Evolutionary conservation across 2,329 filamentous ascomycete species (phyloP).

Genomic region (Cyphellophora europaea): DNA sequence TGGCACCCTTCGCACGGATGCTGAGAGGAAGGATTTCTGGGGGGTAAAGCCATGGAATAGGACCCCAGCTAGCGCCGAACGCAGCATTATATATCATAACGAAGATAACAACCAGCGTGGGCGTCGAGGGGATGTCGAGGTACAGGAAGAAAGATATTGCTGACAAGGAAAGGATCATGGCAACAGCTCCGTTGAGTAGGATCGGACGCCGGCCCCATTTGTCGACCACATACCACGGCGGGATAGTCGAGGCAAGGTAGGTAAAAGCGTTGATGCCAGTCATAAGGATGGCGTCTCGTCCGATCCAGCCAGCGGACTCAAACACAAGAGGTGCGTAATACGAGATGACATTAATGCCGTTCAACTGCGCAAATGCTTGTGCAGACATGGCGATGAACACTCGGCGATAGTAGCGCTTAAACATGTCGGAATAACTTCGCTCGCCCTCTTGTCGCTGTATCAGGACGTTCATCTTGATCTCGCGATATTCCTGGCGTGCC

Average conservation of each 20-base stretch:
- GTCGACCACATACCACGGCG: slow-evolving; percentile 95
- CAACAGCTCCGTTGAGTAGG: slow-evolving; percentile 76
- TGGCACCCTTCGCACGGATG: slow-evolving; percentile 94
- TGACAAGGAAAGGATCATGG: slow-evolving; percentile 82
- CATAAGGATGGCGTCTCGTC: slow-evolving; percentile 88
- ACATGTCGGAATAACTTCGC: slow-evolving; percentile 87
- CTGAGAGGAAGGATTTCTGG: slow-evolving; percentile 97
- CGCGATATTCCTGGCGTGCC: slow-evolving; percentile 89
- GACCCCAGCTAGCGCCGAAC: slow-evolving; percentile 96
- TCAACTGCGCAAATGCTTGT: slow-evolving; percentile 88
- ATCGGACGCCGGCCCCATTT: slow-evolving; percentile 83
- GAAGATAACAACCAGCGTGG: slow-evolving; percentile 77
- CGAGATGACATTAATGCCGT: slow-evolving; percentile 98
- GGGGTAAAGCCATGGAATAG: slow-evolving; percentile 95
- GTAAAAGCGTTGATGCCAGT: slow-evolving; percentile 91
- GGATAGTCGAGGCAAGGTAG: slow-evolving; percentile 84
- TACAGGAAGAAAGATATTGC: slow-evolving; percentile 92
- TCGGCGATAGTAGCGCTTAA: slow-evolving; percentile 78
- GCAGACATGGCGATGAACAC: slow-evolving; percentile 99
- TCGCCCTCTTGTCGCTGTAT: slow-evolving; percentile 91
- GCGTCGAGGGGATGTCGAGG: slow-evolving; percentile 69
- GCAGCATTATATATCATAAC: slow-evolving; percentile 98
- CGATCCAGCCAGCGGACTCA: slow-evolving; percentile 90
- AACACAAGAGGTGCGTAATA: slow-evolving; percentile 97
- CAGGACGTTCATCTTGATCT: slow-evolving; percentile 97